Conservation (phyloP, 2,329 filamentous ascomycete genomes). For the Sordariomycetes sp. region DNA sequence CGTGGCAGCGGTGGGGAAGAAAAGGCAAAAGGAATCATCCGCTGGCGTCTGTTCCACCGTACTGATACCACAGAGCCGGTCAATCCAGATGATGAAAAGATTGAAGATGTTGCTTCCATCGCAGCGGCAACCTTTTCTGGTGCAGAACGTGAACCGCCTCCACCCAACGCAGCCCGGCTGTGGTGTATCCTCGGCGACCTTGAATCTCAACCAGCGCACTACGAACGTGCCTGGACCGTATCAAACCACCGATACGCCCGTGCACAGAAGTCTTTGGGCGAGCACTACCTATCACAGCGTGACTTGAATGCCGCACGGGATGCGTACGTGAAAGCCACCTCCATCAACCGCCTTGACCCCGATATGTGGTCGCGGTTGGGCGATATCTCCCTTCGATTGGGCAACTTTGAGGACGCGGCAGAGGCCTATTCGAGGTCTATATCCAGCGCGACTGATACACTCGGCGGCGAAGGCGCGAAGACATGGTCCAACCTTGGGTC, state of each 20-base stretch:
- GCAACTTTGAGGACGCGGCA: slow-evolving; percentile 67
- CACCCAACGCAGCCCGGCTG: slow-evolving; percentile 74
- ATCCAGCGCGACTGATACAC: slow-evolving; percentile 43
- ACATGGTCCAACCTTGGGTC: slow-evolving; percentile 94
- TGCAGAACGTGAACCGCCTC: slow-evolving; percentile 57
- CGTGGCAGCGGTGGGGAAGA: slow-evolving; percentile 57
- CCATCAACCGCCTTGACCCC: slow-evolving; percentile 71
- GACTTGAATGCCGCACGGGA: slow-evolving; percentile 62
- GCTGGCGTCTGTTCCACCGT: slow-evolving; percentile 68
- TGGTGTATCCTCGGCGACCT: slow-evolving; percentile 94
- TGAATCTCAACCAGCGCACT: slow-evolving; percentile 64
- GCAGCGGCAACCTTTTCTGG: slow-evolving; percentile 47
- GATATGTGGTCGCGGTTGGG: slow-evolving; percentile 85
- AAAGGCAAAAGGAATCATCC: slow-evolving; percentile 68
- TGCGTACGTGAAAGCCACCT: slow-evolving; percentile 70
- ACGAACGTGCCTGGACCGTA: slow-evolving; percentile 80
- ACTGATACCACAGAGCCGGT: slow-evolving; percentile 28
- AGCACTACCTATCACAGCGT: slow-evolving; percentile 60
- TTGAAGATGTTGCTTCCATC: slow-evolving; percentile 45
- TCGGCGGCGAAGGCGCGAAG: slow-evolving; percentile 82
- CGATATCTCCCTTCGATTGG: slow-evolving; percentile 74
- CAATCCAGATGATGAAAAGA: slow-evolving; percentile 40
- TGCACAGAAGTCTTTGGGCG: slow-evolving; percentile 79
- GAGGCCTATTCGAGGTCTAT: slow-evolving; percentile 80
- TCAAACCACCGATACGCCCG: slow-evolving; percentile 74